Evolutionary conservation across 148 eudicot species (phyloP), one percentile per base, ranked within the genome.

Genomic region (Spergularia bocconei): DNA sequence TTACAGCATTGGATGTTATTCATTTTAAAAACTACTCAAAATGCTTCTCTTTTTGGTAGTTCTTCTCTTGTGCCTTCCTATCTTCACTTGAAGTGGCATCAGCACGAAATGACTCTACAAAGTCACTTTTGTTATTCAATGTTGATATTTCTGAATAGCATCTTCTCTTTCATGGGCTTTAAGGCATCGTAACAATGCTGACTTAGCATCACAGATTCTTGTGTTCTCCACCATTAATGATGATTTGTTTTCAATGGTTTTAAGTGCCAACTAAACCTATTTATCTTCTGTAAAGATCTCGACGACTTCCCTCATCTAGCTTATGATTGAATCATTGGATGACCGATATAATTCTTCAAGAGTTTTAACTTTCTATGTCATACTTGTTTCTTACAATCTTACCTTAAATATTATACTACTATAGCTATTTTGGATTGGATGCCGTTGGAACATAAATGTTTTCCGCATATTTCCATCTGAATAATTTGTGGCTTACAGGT

Each of bases 401-500:
- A 6, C 8, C 2, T 21, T 15, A 21, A 13, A 20, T 17, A 47
- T 36, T 16, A 25, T 59, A 4, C 12, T 51, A 15, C 6, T 44
- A n/a, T n/a, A n/a, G n/a, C n/a, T n/a, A n/a, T n/a, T 73, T 20
- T 63, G 77, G 51, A 62, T 29, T 67, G 66, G 67, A 25, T 68
- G 14, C 67, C 56, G 25, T 25, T 44, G 48, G 62, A 74, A 70
- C 60, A 53, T 23, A 62, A 62, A 67, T 59, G 63, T 75, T 38
- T 5, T 62, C 36, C 20, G 19, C 13, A 6, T 16, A 58, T 11
- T 53, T 74, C 23, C 66, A 41, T 67, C 62, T 71, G 13, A 66
- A 14, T 68, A 53, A 57, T 71, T 67, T 71, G 41, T 67, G 19
- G 44, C 47, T 63, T 70, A 76, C 86, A 93, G 98, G 98, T 93